Evolutionary conservation across 2,329 filamentous ascomycete species (phyloP).

Genomic region (Cadophora sp.): DNA sequence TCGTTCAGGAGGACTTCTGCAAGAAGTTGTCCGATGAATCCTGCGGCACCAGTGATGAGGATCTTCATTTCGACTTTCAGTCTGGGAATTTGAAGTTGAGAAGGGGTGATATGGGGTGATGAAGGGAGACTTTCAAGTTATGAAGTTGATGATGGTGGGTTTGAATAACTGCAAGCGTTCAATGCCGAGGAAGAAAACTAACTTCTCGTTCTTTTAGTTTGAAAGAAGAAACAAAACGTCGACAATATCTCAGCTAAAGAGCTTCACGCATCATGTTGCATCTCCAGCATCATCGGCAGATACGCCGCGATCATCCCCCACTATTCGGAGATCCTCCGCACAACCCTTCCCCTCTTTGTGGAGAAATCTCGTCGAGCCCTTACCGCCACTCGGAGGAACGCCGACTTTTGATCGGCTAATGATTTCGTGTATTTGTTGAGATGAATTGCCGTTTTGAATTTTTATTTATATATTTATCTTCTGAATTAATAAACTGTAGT

Average conservation of each 20-base stretch:
- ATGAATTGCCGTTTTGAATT: background rate
- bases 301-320: background rate
- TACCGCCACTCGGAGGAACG: background rate
- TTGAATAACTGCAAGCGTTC: background rate
- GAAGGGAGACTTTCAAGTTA: background rate
- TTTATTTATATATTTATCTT: background rate
- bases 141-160: background rate
- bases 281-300: background rate
- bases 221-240: background rate
- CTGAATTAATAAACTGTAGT: no score
- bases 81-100: background rate
- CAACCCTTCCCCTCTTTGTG: conserved; percentile 6
- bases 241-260: background rate
- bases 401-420: background rate
- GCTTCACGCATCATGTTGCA: background rate
- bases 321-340: background rate
- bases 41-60: conserved; percentile 68
- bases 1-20: conserved; percentile 60
- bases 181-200: background rate
- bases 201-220: background rate
- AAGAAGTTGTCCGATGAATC: conserved; percentile 69
- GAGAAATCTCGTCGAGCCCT: background rate
- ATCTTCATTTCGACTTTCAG: conserved; percentile 44
- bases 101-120: background rate
- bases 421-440: background rate